These are phyloP conservation scores for Aeminium ludgeri DNA, from an alignment of 495 filamentous ascomycete species.

Conservation along the genomic window DNA sequence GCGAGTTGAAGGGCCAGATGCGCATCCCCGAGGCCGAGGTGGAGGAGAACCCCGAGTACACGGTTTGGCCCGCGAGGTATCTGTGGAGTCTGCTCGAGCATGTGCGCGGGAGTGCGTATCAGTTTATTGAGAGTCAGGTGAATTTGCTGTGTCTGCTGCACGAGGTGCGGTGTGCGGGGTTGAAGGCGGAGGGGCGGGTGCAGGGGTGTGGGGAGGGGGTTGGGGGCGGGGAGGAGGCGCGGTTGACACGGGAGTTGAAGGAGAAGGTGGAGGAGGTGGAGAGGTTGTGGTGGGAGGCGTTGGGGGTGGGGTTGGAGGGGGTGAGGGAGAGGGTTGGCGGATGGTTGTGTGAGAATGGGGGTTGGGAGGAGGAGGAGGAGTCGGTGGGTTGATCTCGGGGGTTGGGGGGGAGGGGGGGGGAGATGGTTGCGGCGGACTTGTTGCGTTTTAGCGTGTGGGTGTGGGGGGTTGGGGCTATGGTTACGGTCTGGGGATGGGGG, in stretches of 20 bases:
- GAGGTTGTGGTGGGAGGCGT: slow-evolving; percentile 62
- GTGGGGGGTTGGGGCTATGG: not conserved
- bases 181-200: slow-evolving; percentile 39
- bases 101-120: slow-evolving; percentile 78
- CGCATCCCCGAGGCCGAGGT: slow-evolving; percentile 65
- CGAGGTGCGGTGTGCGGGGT: slow-evolving; percentile 64
- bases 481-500: not conserved
- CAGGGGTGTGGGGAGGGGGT: no score
- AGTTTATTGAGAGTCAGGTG: slow-evolving; percentile 89
- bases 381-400: no score
- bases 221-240: slow-evolving; percentile 43
- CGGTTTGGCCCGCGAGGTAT: slow-evolving; percentile 68
- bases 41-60: slow-evolving; percentile 69
- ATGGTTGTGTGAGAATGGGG: slow-evolving; percentile 20
- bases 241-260: slow-evolving; percentile 71
- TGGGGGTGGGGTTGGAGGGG: slow-evolving; percentile 42
- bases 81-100: slow-evolving; percentile 67
- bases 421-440: not conserved
- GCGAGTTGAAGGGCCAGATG: slow-evolving; percentile 30
- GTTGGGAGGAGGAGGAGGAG: slow-evolving; percentile 28
- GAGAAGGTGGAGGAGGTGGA: slow-evolving; percentile 82
- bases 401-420: slow-evolving; percentile 19
- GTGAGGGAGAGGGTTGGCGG: slow-evolving; percentile 31
- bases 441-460: not conserved
- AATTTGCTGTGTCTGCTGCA: slow-evolving; percentile 88